Evolutionary conservation across 192 early-diverging fungal genomes (phyloP).

Genomic region (Backusella morwellensis): DNA sequence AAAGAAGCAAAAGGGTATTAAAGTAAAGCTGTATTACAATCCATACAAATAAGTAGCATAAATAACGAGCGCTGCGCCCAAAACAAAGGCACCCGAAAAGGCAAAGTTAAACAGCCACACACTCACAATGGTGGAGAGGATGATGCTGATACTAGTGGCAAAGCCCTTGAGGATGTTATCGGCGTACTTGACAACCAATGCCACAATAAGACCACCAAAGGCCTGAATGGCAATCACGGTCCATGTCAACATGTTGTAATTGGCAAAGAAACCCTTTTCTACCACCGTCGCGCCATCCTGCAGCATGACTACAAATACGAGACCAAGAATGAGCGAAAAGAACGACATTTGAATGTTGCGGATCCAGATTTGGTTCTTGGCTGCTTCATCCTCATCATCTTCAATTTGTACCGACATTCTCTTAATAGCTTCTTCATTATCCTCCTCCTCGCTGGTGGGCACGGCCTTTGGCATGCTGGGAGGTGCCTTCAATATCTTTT

Average conservation of each 20-base stretch:
- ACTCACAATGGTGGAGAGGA: constrained; percentile 83
- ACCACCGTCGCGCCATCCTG: constrained; percentile 74
- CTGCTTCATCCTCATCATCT: constrained; percentile 20
- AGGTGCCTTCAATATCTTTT: constrained; percentile 92
- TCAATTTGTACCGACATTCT: not conserved
- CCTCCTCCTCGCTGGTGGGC: constrained; percentile 19
- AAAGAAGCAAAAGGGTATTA: not conserved
- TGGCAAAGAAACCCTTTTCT: constrained; percentile 85
- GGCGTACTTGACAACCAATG: constrained; percentile 96
- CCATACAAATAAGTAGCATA: constrained; percentile 79
- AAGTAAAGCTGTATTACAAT: constrained; percentile 16
- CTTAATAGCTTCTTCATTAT: not conserved
- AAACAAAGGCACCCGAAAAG: constrained; percentile 67
- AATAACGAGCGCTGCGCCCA: constrained; percentile 74
- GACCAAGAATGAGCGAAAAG: constrained; percentile 76
- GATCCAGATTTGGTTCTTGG: constrained; percentile 63
- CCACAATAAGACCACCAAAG: constrained; percentile 90
- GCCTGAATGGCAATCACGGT: constrained; percentile 87
- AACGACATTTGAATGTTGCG: constrained; percentile 93
- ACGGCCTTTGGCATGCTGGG: constrained; percentile 9
- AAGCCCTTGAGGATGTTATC: constrained; percentile 99
- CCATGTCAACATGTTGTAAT: constrained; percentile 82
- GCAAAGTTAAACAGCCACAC: constrained; percentile 83
- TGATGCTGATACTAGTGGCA: constrained; percentile 94
- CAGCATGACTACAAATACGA: constrained; percentile 74